These are phyloP conservation scores for Dianthus caryophyllus DNA, from an alignment of 148 eudicot genomes.

Conservation along the genomic window DNA sequence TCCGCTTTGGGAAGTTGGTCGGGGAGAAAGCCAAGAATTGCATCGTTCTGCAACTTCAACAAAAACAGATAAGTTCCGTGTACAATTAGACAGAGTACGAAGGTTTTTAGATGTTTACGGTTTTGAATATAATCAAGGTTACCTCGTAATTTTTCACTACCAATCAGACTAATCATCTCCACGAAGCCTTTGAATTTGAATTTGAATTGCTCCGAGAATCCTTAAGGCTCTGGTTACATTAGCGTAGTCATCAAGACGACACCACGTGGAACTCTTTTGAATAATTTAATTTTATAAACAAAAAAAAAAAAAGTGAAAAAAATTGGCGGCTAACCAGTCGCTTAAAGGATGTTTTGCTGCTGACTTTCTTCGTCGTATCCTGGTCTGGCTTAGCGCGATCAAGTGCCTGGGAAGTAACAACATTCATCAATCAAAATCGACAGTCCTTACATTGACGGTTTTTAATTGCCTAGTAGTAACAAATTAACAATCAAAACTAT, in stretches of 20 bases:
- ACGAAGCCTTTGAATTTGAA: conserved; percentile 33
- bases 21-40: neutral
- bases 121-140: neutral
- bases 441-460: too few relatives aligned
- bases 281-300: neutral
- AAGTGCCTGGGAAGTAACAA: conserved; percentile 48
- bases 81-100: neutral
- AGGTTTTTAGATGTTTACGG: neutral
- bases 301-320: neutral
- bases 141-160: conserved; percentile 15
- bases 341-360: conserved; percentile 65
- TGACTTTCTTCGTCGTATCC: conserved; percentile 45
- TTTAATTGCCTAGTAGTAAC: too few relatives aligned
- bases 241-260: conserved; percentile 5
- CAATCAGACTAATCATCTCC: conserved; percentile 22
- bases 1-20: neutral
- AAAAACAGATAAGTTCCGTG: neutral
- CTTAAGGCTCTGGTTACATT: conserved; percentile 47
- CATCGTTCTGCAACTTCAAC: conserved; percentile 8
- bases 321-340: conserved; percentile 51
- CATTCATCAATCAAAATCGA: neutral
- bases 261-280: neutral
- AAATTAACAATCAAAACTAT: too few relatives aligned
- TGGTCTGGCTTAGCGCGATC: conserved; percentile 83
- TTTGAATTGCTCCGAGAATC: conserved; percentile 46